A percentile compares a stretch with the other conserved stretches of the same genome.
phyloP scores from a whole-genome alignment of 257 asterid species.

The Henckelia pumila region DNA sequence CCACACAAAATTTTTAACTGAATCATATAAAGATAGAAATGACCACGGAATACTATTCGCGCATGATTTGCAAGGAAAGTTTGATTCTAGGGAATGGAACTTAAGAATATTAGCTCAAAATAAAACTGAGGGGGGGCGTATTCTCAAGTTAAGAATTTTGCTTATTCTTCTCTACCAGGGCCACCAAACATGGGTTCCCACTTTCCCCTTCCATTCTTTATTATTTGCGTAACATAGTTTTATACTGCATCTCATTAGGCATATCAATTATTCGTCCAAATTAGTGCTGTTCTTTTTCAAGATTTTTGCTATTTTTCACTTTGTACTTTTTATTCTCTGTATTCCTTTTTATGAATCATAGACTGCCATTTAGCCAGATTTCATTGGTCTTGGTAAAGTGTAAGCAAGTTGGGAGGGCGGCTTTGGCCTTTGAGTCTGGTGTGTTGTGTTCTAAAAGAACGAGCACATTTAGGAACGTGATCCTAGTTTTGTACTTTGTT shows the following conservation, averaged over 20 bases:
- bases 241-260: no score
- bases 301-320: not conserved
- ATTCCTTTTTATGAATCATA: no score
- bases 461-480: not conserved
- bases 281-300: not conserved
- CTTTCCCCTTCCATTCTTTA: conserved; percentile 16
- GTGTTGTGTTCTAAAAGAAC: not conserved
- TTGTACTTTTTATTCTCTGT: not conserved
- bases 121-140: conserved; percentile 34
- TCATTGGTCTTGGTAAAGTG: not conserved
- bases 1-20: conserved; percentile 33
- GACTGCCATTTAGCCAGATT: not conserved
- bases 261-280: not conserved
- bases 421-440: no score
- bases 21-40: no score
- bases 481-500: not conserved
- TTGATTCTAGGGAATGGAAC: conserved; percentile 44
- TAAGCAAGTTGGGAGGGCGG: not conserved
- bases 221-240: not conserved
- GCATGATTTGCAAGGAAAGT: conserved; percentile 24
- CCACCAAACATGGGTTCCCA: conserved; percentile 52
- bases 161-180: conserved; percentile 37
- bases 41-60: no score
- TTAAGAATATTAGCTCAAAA: conserved; percentile 45
- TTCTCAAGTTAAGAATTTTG: conserved; percentile 50